Conservation (phyloP, 2,329 filamentous ascomycete genomes). For the Trichoderma breve region DNA sequence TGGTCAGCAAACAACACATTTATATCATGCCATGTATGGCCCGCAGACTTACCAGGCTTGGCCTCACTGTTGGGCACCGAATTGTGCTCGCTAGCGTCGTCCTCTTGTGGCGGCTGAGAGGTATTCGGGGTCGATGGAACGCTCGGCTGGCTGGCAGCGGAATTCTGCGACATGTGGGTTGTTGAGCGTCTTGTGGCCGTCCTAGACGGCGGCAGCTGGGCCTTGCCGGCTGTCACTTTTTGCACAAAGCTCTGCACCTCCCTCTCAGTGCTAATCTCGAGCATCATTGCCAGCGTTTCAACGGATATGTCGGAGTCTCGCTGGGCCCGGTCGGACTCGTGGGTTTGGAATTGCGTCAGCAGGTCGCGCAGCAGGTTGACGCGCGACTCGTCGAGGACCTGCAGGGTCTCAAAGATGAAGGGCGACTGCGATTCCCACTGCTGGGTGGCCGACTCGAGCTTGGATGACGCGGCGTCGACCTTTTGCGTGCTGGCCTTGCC, state of each 20-base stretch:
- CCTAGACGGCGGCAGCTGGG: conserved; percentile 38
- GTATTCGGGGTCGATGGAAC: conserved; percentile 19
- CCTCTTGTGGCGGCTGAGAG: conserved; percentile 23
- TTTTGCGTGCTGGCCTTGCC: conserved; percentile 73
- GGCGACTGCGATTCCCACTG: conserved; percentile 95
- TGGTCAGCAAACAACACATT: not conserved
- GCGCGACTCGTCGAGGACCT: conserved; percentile 84
- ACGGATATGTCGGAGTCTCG: conserved; percentile 72
- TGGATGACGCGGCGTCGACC: conserved; percentile 68
- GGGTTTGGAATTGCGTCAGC: conserved; percentile 88
- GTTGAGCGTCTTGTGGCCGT: conserved; percentile 44
- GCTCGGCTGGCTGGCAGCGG: conserved; percentile 15
- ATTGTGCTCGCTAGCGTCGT: conserved; percentile 45
- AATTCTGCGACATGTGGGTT: conserved; percentile 21
- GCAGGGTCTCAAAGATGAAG: conserved; percentile 89
- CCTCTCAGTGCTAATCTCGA: conserved; percentile 82
- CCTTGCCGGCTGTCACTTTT: conserved; percentile 43
- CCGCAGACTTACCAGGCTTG: conserved; percentile 36
- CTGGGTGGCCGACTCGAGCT: conserved; percentile 72
- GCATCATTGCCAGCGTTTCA: conserved; percentile 73
- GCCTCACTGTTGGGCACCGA: conserved; percentile 31
- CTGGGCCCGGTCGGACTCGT: conserved; percentile 85
- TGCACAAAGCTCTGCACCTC: conserved; percentile 75
- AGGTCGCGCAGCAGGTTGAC: conserved; percentile 87
- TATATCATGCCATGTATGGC: not conserved